Evolutionary conservation across 164 flowering plant genomes (phyloP), one percentile per base, ranked within the genome.

Genomic region (Annona cherimola): DNA sequence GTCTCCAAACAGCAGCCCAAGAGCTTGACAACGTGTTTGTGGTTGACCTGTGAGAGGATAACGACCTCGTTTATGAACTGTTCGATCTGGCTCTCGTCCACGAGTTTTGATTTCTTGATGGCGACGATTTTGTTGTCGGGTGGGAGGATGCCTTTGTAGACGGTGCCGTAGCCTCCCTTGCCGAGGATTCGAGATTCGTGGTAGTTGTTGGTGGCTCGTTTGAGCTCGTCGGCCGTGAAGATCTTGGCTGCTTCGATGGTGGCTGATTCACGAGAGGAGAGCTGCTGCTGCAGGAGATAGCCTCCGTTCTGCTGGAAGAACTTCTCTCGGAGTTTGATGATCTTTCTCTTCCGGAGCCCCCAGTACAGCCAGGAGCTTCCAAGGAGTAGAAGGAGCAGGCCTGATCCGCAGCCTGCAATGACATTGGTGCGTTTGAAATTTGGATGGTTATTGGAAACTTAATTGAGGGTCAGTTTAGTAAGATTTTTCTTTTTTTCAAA

Each of bases 1-100:
- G 84, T 81, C 71, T 83, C 88, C 5, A 82, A 71, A 55, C 85
- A 82, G 18, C 82, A 81, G 2, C 86, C 84, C 50, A 84, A 42
- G 8, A 84, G 76, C 57, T 77, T 82, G 1, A 82, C 87, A 3
- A 81, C 83, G 61, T 85, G 77, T 18, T 78, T 76, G 57, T 85
- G 89, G 66, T 83, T 83, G 71, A 80, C 78, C 72, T 80, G 86
- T 16, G 69, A 67, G 4, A 44, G 55, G 19, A 46, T 67, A 44
- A 67, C 12, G 20, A 67, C 54, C 57, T 67, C 69, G 45, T 67
- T 67, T 43, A 67, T 67, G 19, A 67, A 67, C 55, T 67, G 69
- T 2, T 67, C 55, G 1, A 67, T 67, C 18, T 67, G 69, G 57
- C 4, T 67, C 5, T 45, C 55, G 19, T 67, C 69, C 2, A 67